Evolutionary conservation across 257 asterid genomes (phyloP).

Genomic region (Nicotiana tabacum): DNA sequence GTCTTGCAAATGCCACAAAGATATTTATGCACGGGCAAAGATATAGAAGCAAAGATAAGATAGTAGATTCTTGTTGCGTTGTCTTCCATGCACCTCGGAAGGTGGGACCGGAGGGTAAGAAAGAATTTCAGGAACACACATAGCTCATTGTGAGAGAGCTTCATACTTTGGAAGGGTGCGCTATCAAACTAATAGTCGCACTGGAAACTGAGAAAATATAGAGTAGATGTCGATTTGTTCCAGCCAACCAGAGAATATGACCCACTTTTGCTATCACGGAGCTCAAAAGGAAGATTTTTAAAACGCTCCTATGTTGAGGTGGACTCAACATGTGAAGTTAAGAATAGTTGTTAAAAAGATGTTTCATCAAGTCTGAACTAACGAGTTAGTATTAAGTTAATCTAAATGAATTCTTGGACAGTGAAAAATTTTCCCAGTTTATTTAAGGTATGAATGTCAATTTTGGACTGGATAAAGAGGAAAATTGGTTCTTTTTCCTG

Average conservation of each 20-base stretch:
- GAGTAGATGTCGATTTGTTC: background rate
- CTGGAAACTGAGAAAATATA: background rate
- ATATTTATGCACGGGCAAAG: background rate
- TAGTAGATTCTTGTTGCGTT: background rate
- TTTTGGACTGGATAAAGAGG: background rate
- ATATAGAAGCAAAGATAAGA: background rate
- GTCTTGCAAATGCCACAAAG: background rate
- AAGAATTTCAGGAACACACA: background rate
- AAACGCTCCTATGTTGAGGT: background rate
- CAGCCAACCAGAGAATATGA: background rate
- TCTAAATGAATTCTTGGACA: background rate
- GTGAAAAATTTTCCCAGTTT: background rate
- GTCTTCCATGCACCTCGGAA: background rate
- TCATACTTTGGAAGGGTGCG: background rate
- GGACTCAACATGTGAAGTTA: background rate
- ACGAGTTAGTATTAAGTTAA: background rate
- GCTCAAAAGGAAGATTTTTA: background rate
- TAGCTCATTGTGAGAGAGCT: background rate
- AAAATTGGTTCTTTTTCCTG: background rate
- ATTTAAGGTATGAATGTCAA: background rate
- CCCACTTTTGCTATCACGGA: background rate
- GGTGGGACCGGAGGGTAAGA: background rate
- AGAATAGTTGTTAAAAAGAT: background rate
- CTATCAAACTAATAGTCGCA: background rate
- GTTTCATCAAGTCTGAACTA: background rate